Evolutionary conservation across 345 rosid genomes (phyloP), one percentile per base, ranked within the genome.

Genomic region (Melaleuca quinquenervia): DNA sequence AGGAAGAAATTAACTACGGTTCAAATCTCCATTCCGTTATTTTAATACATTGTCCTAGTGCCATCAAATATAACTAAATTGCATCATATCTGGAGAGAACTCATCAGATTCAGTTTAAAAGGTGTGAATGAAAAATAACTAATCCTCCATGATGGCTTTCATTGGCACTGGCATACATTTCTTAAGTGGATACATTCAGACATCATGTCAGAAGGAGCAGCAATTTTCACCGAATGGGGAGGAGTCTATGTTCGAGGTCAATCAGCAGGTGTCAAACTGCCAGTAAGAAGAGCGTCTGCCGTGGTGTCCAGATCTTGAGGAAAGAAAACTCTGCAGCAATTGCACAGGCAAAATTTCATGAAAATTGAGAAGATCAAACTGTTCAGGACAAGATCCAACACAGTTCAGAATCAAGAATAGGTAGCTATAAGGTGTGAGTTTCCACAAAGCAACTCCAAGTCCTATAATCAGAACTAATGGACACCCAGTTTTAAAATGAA

Each of bases 261-360:
- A 84, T 94, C 85, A 88, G 55, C 74, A 29, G 74, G 86, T 58
- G 20, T 91, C 90, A 18, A 58, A 51, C 54, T 86, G 78, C 94
- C 93, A 1, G 94, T 87, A 88, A 94, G 96, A 85, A 94, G 86
- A 86, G 98, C 95, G 88, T 95, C 95, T 60, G 95, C 97, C 15
- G 95, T 93, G 20, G 97, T 88, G 90, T 94, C 98, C 90, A 91
- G 85, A 84, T 97, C 99, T 6, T 94, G 96, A 85, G 98, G 98
- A 92, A 96, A 97, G 94, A 97, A 97, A 85, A 97, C 95, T 89
- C 98, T 96, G 93, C 93, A 83, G 48, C 29, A 52, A 83, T 52
- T 51, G 62, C 60, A 83, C 6, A 0, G 80, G 80, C 26, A 70
- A 70, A 70, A 70, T 36, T 36, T 70, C 26, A 70, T 70, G 48